A percentile compares a stretch with the other conserved stretches of the same genome.
Evolutionary conservation across 179 eudicot species (phyloP).

Genomic region (Silene noctiflora): DNA sequence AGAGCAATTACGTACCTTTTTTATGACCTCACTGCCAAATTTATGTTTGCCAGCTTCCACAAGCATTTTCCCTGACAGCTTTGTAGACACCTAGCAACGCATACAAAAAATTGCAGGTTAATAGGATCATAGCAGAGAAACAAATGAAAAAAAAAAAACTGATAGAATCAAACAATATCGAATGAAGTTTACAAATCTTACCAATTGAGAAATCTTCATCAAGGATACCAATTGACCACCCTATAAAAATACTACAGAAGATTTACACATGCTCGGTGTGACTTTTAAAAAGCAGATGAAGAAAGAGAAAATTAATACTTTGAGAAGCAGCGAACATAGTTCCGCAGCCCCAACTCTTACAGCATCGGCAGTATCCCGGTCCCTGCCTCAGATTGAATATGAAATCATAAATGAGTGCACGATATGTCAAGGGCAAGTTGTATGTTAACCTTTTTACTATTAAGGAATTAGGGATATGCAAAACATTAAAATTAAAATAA

Average conservation of each 20-base stretch:
- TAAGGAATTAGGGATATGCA: background rate
- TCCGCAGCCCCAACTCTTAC: slow-evolving; percentile 59
- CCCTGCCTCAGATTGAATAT: slow-evolving; percentile 40
- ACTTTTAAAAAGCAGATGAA: slow-evolving; percentile 1
- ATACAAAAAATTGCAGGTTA: background rate
- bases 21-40: slow-evolving; percentile 54
- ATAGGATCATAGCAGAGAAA: background rate
- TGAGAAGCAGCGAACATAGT: slow-evolving; percentile 54
- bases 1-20: slow-evolving; percentile 45
- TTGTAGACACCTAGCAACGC: slow-evolving; percentile 53
- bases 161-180: slow-evolving; percentile 6
- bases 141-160: slow-evolving; percentile 6
- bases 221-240: slow-evolving; percentile 77
- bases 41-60: slow-evolving; percentile 67
- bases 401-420: slow-evolving; percentile 13
- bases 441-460: background rate
- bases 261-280: slow-evolving; percentile 17
- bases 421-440: background rate
- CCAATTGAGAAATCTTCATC: slow-evolving; percentile 57
- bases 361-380: slow-evolving; percentile 53
- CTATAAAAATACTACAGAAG: slow-evolving; percentile 31
- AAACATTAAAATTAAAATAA: too few relatives aligned
- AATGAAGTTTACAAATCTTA: slow-evolving; percentile 27
- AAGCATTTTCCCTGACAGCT: slow-evolving; percentile 53
- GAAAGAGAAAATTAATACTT: slow-evolving; percentile 43